phyloP scores from a whole-genome alignment of 495 filamentous ascomycete species.

The Talaromyces stipitatus region DNA sequence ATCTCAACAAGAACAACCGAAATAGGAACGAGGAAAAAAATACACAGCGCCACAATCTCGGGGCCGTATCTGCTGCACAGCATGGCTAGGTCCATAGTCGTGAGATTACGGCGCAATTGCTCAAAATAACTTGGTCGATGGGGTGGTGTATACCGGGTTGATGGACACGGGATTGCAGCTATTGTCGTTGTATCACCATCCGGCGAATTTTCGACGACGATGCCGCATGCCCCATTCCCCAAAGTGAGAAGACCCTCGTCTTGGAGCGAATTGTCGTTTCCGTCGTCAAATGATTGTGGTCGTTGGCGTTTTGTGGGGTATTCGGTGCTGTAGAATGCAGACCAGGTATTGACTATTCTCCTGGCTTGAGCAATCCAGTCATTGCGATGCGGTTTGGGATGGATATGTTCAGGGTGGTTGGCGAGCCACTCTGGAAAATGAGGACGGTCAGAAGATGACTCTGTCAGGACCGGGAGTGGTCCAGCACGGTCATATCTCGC shows the following conservation, averaged over 20 bases:
- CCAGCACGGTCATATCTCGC: not conserved
- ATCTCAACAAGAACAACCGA: slow-evolving; percentile 16
- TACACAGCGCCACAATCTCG: slow-evolving; percentile 12
- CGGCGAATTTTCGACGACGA: not conserved
- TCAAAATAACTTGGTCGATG: not conserved
- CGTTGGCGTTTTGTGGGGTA: not conserved
- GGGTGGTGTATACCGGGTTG: not conserved
- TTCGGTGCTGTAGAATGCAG: not conserved
- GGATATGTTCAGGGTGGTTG: not conserved
- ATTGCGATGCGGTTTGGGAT: not conserved
- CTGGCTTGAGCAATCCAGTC: not conserved
- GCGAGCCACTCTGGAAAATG: not conserved
- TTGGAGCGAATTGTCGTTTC: not conserved
- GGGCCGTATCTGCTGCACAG: slow-evolving; percentile 11
- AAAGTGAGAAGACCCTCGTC: not conserved
- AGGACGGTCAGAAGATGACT: not conserved
- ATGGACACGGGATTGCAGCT: not conserved
- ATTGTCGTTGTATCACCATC: not conserved
- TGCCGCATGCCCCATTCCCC: not conserved
- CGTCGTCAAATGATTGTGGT: not conserved
- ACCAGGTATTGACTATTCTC: not conserved
- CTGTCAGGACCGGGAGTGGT: not conserved
- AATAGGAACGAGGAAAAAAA: slow-evolving; percentile 18
- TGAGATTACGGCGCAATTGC: not conserved
- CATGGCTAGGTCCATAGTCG: not conserved